phyloP scores from a whole-genome alignment of 805 yeast genomes.

The Metschnikowia cerradonensis region DNA sequence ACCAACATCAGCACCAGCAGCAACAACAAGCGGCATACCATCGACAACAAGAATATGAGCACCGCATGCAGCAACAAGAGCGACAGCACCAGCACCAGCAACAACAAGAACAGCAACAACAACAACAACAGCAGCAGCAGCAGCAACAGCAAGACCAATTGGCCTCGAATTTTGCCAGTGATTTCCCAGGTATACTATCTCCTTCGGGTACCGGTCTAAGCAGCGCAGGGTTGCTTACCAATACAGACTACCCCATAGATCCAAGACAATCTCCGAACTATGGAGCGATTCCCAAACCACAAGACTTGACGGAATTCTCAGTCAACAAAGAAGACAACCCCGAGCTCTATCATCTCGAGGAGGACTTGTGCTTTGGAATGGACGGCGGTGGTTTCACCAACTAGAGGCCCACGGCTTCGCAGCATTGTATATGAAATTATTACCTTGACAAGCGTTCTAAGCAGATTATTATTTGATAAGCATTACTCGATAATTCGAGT shows the following conservation, averaged over 20 bases:
- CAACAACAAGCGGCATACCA: slow-evolving; percentile 15
- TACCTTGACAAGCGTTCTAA: too few species aligned
- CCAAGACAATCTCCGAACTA: slow-evolving; percentile 27
- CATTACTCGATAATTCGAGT: too few species aligned
- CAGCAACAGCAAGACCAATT: slow-evolving; percentile 5
- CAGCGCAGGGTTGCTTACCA: slow-evolving; percentile 19
- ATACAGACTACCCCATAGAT: slow-evolving; percentile 14
- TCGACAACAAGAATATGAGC: slow-evolving; percentile 10
- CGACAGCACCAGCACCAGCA: slow-evolving; percentile 20
- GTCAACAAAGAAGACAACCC: slow-evolving; percentile 18
- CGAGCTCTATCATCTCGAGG: slow-evolving; percentile 38
- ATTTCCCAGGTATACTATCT: slow-evolving; percentile 14
- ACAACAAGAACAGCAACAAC: slow-evolving; percentile 14
- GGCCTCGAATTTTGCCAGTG: slow-evolving; percentile 4
- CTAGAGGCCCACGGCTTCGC: not conserved
- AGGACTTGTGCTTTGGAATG: slow-evolving; percentile 43
- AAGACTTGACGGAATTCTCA: slow-evolving; percentile 39
- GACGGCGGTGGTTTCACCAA: slow-evolving; percentile 27
- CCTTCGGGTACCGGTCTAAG: slow-evolving; percentile 12
- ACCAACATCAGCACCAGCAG: slow-evolving; percentile 16
- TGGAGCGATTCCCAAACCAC: slow-evolving; percentile 40
- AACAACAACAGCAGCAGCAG: slow-evolving; percentile 8
- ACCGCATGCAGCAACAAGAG: slow-evolving; percentile 14
- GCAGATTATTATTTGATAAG: too few species aligned
- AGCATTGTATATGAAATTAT: not conserved